phyloP scores from a whole-genome alignment of 495 filamentous ascomycete species.

The Melanomma pulvis-pyrius region DNA sequence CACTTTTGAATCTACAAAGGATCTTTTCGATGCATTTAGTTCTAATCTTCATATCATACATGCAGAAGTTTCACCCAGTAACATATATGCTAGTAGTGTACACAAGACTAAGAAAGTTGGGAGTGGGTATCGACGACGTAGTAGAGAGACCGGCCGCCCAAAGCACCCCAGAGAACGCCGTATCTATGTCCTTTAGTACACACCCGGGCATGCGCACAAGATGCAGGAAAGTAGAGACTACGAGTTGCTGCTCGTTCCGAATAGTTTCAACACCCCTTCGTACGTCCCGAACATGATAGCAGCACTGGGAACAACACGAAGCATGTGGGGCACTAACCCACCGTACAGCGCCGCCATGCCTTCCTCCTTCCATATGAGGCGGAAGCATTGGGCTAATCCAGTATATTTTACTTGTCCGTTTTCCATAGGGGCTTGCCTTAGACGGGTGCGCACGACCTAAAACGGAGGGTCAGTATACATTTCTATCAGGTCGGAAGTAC shows the following conservation, averaged over 20 bases:
- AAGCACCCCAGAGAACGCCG: neutral
- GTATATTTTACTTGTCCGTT: slow-evolving; percentile 79
- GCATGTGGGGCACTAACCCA: slow-evolving; percentile 81
- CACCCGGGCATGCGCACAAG: neutral
- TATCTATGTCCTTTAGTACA: neutral
- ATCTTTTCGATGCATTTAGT: no score
- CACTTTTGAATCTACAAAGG: no score
- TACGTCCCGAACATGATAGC: slow-evolving; percentile 94
- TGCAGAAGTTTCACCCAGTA: neutral
- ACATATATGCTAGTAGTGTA: neutral
- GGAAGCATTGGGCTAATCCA: slow-evolving; percentile 79
- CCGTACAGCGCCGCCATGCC: slow-evolving; percentile 81
- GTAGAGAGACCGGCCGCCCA: neutral
- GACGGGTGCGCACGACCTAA: slow-evolving; percentile 75
- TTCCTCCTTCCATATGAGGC: slow-evolving; percentile 80
- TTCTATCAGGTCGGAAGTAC: slow-evolving; percentile 32
- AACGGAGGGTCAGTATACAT: slow-evolving; percentile 18
- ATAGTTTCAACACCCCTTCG: slow-evolving; percentile 68
- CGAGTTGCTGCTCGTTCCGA: slow-evolving; percentile 43
- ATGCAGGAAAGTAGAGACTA: neutral
- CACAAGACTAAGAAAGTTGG: neutral
- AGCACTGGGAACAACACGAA: slow-evolving; percentile 83
- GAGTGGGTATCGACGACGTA: neutral
- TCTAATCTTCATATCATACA: neutral
- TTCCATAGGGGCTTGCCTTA: slow-evolving; percentile 77